Base-by-base conservation (phyloP, 805 yeast species). In the Pichia insulana region DNA sequence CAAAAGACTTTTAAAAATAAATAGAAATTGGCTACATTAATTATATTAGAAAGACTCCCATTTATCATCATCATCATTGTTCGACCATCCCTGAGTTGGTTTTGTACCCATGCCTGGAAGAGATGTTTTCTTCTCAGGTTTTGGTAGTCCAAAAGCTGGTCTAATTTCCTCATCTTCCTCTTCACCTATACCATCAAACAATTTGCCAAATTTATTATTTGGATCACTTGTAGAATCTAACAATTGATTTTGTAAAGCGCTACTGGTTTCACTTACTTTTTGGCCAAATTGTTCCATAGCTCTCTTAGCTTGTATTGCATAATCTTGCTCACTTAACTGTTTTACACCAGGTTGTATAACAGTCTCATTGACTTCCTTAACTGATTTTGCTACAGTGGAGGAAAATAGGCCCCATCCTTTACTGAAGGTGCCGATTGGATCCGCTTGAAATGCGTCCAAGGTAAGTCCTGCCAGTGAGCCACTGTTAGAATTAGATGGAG, bases 211-310 rank as follows among this genome's bases (percentile, higher is more conserved):
- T 43, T 70, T 65, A 32, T 67, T 64, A 9, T 50, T 48, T 69
- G 71, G 54, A 76, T 71, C n/a, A 81, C 78, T 49, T 7, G 31
- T 25, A 12, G 22, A 20, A 7, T 44, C 45, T 9, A 46, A 42
- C 4, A 47, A 26, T 39, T 56, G 61, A 49, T 80, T 82, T 41
- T 77, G 78, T 22, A 95, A 85, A 50, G 76, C 78, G 46, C 69
- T 73, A 28, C 94, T 83, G 1, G 96, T 86, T 51, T 88, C 94
- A 59, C 84, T 95, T 67, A 90, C 83, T 57, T 80, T 87, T 58
- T 85, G 95, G 37, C 97, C 96, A 66, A 90, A 92, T 68, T 92
- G 97, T 45, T 86, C 81, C 74, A 95, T 85, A n/a, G 97, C 97
- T 52, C 87, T 76, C 49, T 74, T 78, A 4, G 97, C 92, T 56